phyloP scores from a whole-genome alignment of 768 basidiomycete species.

The Lactifluus subvellereus region DNA sequence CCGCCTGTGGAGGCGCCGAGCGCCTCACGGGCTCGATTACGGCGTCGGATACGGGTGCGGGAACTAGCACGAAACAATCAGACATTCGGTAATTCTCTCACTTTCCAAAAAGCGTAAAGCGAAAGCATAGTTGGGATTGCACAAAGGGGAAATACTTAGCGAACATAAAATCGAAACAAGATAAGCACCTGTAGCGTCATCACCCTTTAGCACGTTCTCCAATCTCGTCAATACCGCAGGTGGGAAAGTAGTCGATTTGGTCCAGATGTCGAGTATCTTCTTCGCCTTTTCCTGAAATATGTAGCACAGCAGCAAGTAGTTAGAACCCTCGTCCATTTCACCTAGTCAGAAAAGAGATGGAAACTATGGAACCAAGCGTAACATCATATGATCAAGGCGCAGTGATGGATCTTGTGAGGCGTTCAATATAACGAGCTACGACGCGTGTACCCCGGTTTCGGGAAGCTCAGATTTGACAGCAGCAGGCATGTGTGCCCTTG shows the following conservation, averaged over 20 bases:
- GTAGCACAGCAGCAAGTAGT: conserved; percentile 29
- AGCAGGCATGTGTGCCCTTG: conserved; percentile 6
- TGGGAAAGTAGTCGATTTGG: conserved; percentile 86
- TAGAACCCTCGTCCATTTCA: conserved; percentile 39
- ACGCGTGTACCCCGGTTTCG: conserved; percentile 17
- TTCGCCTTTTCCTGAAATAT: conserved; percentile 85
- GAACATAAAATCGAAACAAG: conserved; percentile 53
- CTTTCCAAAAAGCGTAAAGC: conserved; percentile 39
- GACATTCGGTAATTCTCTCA: conserved; percentile 51
- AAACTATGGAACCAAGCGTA: conserved; percentile 24
- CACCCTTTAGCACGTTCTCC: conserved; percentile 59
- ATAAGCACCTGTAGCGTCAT: conserved; percentile 82
- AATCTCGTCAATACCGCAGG: conserved; percentile 66
- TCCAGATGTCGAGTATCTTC: conserved; percentile 98
- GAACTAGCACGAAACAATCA: conserved; percentile 38
- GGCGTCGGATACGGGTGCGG: conserved; percentile 23
- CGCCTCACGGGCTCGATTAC: conserved; percentile 20
- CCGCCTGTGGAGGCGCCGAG: conserved; percentile 21
- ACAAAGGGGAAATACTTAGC: conserved; percentile 73
- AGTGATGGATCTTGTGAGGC: conserved; percentile 23
- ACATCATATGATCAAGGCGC: conserved; percentile 31
- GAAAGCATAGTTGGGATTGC: conserved; percentile 60
- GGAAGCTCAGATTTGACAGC: conserved; percentile 15
- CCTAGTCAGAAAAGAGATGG: conserved; percentile 29
- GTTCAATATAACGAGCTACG: conserved; percentile 23